Conservation (phyloP, 2,329 filamentous ascomycete genomes). For the Pseudophaeomoniella oleicola region DNA sequence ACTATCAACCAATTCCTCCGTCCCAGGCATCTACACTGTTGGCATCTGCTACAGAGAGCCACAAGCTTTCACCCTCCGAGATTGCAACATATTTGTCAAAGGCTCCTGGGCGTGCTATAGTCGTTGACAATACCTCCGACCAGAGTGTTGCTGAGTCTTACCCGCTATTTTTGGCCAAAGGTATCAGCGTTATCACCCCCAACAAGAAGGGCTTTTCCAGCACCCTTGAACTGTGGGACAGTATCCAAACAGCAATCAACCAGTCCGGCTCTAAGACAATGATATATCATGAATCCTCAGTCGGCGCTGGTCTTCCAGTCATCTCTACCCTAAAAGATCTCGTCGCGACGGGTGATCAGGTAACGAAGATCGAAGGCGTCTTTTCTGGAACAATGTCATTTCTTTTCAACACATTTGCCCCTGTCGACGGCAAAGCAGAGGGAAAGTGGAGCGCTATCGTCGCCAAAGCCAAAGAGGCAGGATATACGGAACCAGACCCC, state of each 20-base stretch:
- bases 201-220: slow-evolving; percentile 98
- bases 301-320: slow-evolving; percentile 84
- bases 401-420: slow-evolving; percentile 94
- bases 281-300: slow-evolving; percentile 89
- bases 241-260: slow-evolving; percentile 55
- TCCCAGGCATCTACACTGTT: slow-evolving; percentile 46
- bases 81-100: slow-evolving; percentile 64
- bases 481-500: slow-evolving; percentile 83
- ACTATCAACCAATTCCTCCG: slow-evolving; percentile 46
- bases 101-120: slow-evolving; percentile 62
- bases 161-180: slow-evolving; percentile 62
- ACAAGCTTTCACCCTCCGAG: slow-evolving; percentile 43
- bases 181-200: slow-evolving; percentile 83
- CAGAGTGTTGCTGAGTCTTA: slow-evolving; percentile 73
- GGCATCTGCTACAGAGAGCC: slow-evolving; percentile 23
- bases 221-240: slow-evolving; percentile 65
- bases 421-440: slow-evolving; percentile 43
- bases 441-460: slow-evolving; percentile 87
- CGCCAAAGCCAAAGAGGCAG: slow-evolving; percentile 77
- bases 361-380: slow-evolving; percentile 87
- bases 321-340: slow-evolving; percentile 89
- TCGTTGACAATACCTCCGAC: slow-evolving; percentile 94
- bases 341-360: slow-evolving; percentile 82
- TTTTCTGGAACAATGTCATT: slow-evolving; percentile 98
- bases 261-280: slow-evolving; percentile 43